Evolutionary conservation across 805 yeast genomes (phyloP).

Genomic region (Wickerhamomyces canadensis): DNA sequence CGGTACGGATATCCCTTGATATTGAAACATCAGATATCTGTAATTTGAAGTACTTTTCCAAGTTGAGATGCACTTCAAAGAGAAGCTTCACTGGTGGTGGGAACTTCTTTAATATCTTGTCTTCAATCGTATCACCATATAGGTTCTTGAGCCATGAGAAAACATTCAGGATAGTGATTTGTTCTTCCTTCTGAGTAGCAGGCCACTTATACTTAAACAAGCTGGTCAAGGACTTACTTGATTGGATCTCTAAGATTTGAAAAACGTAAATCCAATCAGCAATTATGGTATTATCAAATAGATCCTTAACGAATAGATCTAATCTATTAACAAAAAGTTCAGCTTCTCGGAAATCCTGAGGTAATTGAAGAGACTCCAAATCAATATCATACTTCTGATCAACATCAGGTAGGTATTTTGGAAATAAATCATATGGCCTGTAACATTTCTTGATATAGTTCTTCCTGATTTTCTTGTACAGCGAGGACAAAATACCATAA

Average conservation of each 20-base stretch:
- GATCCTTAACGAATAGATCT: constrained; percentile 54
- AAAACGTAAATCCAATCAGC: constrained; percentile 78
- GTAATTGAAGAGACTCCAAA: constrained; percentile 8
- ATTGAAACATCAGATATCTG: constrained; percentile 63
- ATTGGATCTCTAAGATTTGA: constrained; percentile 67
- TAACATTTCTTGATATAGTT: constrained; percentile 65
- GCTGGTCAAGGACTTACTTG: constrained; percentile 49
- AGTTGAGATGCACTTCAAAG: constrained; percentile 59
- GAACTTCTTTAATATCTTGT: constrained; percentile 40
- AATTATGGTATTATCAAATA: constrained; percentile 50
- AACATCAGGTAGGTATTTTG: constrained; percentile 6
- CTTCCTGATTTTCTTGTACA: constrained; percentile 64
- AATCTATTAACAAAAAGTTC: constrained; percentile 58
- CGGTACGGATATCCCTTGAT: constrained; percentile 52
- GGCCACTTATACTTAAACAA: constrained; percentile 47
- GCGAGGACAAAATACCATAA: constrained; percentile 28
- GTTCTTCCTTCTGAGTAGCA: constrained; percentile 41
- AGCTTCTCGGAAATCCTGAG: constrained; percentile 41
- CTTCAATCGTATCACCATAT: constrained; percentile 36
- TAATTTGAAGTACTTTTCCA: constrained; percentile 55
- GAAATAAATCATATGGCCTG: constrained; percentile 40
- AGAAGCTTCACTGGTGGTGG: constrained; percentile 68
- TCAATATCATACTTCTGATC: constrained; percentile 4
- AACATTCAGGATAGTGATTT: constrained; percentile 58
- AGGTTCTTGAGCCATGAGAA: constrained; percentile 65